Evolutionary conservation across 2,329 filamentous ascomycete genomes (phyloP), one percentile per base, ranked within the genome.

Genomic region (Huntiella omanensis): DNA sequence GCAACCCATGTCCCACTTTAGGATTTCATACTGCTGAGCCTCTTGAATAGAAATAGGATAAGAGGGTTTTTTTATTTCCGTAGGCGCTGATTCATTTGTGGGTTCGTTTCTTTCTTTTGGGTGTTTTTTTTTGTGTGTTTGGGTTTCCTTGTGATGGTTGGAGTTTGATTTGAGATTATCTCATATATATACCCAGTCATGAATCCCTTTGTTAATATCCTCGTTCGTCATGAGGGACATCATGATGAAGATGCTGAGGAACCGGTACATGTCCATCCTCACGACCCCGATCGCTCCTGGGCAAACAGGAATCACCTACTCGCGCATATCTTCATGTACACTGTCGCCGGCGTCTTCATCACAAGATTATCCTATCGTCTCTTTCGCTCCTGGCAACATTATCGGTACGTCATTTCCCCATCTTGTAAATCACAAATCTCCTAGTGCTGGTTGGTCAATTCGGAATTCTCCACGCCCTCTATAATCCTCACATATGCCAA

Each of bases 161-260:
- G 17, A 19, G 4, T 19, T 19, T 19, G 5, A 19, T 19, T 19
- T 5, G 17, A 19, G 17, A 5, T 19, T 19, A 19, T 19, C 17
- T 5, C 8, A 10, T 10, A 28, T 10, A 28, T 28, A 28, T 28
- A 28, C 22, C 22, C 22, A 28, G 3, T 28, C 22, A 28, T 28
- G 22, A 28, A 28, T 28, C 22, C 22, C 7, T 28, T 28, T 28
- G 22, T 33, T 13, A 15, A 32, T 41, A n/a, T 41, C 35, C 15
- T 22, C 19, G 37, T 41, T 16, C 48, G 48, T 41, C 48, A 50
- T 33, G 45, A 50, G 40, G 48, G 48, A 33, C 45, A 47, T 35
- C 40, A 49, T 36, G 43, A 49, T 17, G 40, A 34, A 4, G 46
- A 44, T 12, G 46, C 37, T 4, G 48, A 47, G 12, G 48, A 47